Base-by-base conservation (phyloP, 495 filamentous ascomycete genomes). In the Talaromyces proteolyticus region DNA sequence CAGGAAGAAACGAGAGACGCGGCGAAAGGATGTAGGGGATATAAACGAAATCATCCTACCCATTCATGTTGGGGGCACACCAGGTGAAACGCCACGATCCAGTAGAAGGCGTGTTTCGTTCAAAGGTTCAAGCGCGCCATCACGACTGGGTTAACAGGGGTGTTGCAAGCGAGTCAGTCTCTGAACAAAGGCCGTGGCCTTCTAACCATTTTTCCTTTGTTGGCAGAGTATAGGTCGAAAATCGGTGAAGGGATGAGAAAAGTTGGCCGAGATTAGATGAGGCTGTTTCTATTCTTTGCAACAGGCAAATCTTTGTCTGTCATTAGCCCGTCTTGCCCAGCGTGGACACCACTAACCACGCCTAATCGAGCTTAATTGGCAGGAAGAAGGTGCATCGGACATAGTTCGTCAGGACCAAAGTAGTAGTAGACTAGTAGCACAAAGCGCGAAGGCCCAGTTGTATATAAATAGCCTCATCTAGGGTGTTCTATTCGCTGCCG, bases 231-330 rank as follows among this genome's bases (percentile, higher is more conserved):
- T 34, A 10, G 42, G 21, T 12, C 11, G 19, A 44, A 44, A 25
- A 14, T 10, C 11, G 23, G 12, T 11, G 18, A 17, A 14, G 47
- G 29, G 37, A 16, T 39, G 25, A 16, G 37, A 40, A 6, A 23
- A 23, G 37, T 41, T 36, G 26, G 22, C n/a, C n/a, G 37, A 18
- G 34, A 49, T 40, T 21, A 41, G 18, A 16, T 36, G 29, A 14
- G 34, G 34, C 16, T 25, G 57, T 53, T 61, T 60, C 60, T 60
- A 59, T 63, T 63, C 59, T 62, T 61, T 62, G 60, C 63, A 61
- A 54, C 50, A 57, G 52, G 49, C 38, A 49, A 21, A 14, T 22
- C 16, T 17, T 42, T 7, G 39, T 21, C 8, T n/a, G 34, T n/a
- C n/a, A 37, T 17, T 21, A 42, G 16, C 39, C 20, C 20, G 16